Evolutionary conservation across 768 basidiomycete genomes (phyloP).

Genomic region (Rhodotorula taiwanensis): DNA sequence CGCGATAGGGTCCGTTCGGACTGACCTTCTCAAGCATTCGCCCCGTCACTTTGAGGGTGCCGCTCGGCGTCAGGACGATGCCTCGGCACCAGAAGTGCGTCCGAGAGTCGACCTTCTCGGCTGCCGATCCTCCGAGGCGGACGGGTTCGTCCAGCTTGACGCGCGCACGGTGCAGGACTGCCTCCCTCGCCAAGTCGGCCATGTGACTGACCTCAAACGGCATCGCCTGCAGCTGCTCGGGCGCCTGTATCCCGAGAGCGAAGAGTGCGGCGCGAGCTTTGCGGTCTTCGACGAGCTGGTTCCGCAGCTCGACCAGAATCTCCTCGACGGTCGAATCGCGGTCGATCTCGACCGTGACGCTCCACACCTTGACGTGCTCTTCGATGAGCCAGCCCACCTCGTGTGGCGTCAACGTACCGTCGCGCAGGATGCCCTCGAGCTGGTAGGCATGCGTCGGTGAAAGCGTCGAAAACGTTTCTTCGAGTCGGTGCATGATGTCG

Average conservation of each 20-base stretch:
- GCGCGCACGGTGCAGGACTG: neutral
- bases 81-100: conserved; percentile 6
- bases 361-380: conserved; percentile 1
- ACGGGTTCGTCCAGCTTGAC: neutral
- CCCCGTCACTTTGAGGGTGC: conserved; percentile 5
- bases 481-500: neutral
- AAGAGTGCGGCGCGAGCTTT: neutral
- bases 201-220: neutral
- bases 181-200: neutral
- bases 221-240: neutral
- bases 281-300: conserved; percentile 7
- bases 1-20: too few species aligned
- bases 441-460: conserved; percentile 9
- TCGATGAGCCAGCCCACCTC: conserved; percentile 1
- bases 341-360: neutral
- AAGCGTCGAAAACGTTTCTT: neutral
- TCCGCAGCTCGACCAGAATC: conserved; percentile 23
- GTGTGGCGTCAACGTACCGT: conserved; percentile 1
- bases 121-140: neutral
- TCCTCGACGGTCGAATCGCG: conserved; percentile 2
- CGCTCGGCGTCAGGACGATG: conserved; percentile 14
- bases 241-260: neutral
- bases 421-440: conserved; percentile 17
- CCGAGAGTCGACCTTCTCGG: neutral
- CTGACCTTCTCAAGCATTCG: conserved; percentile 16